Percentiles rank a stretch among this genome's conserved stretches.
Conservation (phyloP, 2,329 filamentous ascomycete genomes). For the Aspergillus flavus region DNA sequence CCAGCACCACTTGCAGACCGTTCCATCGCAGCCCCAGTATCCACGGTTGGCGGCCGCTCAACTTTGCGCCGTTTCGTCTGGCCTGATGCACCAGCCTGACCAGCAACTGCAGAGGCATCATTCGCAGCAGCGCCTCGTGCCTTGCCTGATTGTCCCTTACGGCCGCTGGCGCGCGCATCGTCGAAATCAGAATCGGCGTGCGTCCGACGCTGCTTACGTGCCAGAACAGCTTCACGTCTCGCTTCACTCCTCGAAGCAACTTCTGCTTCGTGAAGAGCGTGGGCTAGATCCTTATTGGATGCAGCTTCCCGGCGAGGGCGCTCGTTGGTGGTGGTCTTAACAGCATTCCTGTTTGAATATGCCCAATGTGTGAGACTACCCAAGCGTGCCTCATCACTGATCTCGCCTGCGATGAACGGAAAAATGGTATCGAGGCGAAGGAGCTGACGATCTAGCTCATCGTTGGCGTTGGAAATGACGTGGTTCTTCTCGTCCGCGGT, state of each 20-base stretch:
- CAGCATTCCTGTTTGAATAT: conserved; percentile 75
- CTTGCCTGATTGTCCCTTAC: conserved; percentile 64
- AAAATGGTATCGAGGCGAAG: conserved; percentile 83
- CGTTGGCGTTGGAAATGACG: conserved; percentile 88
- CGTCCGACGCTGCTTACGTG: conserved; percentile 72
- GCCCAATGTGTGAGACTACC: conserved; percentile 95
- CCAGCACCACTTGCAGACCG: conserved; percentile 41
- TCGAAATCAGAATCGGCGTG: conserved; percentile 80
- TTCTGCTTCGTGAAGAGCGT: conserved; percentile 79
- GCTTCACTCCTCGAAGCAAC: conserved; percentile 82
- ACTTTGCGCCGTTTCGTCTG: conserved; percentile 78
- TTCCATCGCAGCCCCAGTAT: conserved; percentile 41
- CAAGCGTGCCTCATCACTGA: conserved; percentile 91
- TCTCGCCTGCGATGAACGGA: conserved; percentile 82
- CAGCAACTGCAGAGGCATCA: conserved; percentile 18
- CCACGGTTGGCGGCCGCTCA: conserved; percentile 61
- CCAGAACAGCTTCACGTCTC: conserved; percentile 77
- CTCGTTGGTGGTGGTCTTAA: conserved; percentile 64
- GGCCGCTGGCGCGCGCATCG: conserved; percentile 53
- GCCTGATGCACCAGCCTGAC: conserved; percentile 53
- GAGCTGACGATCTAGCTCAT: conserved; percentile 83
- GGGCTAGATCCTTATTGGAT: conserved; percentile 66
- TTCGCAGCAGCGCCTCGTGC: conserved; percentile 36
- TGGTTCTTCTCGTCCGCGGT: conserved; percentile 98
- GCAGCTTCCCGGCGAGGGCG: conserved; percentile 77